Conservation (phyloP, 2,329 filamentous ascomycete genomes). For the Amauroascus verrucosus region DNA sequence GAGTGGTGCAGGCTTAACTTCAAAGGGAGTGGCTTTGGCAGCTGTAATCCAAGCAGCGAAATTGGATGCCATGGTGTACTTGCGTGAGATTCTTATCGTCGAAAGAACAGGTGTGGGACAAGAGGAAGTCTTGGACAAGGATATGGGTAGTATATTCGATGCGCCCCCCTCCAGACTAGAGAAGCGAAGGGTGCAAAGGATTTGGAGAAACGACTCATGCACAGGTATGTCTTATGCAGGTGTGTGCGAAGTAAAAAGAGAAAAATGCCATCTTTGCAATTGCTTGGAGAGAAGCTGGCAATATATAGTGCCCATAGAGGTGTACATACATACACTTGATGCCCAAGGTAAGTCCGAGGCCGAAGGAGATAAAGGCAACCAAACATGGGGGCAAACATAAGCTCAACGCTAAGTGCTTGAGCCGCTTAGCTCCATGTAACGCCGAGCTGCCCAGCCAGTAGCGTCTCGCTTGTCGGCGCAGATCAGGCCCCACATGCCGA, state of each 20-base stretch:
- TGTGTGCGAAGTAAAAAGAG: neutral
- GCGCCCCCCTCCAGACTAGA: too few relatives aligned
- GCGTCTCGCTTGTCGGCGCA: neutral
- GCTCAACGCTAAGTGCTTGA: neutral
- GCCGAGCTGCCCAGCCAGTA: neutral
- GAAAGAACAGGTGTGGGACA: neutral
- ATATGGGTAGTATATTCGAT: too few relatives aligned
- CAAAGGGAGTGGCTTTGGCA: slow-evolving; percentile 23
- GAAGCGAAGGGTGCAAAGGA: neutral
- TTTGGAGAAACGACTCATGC: neutral
- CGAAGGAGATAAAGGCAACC: neutral
- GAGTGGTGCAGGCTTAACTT: slow-evolving; percentile 31
- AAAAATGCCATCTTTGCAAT: neutral
- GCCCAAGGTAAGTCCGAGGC: neutral
- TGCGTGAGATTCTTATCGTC: neutral
- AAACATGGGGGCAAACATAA: too few relatives aligned
- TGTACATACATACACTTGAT: too few relatives aligned
- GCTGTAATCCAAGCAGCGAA: slow-evolving; percentile 27
- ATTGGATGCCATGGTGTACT: slow-evolving; percentile 18
- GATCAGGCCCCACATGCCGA: neutral
- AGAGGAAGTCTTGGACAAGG: too few relatives aligned
- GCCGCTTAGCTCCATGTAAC: neutral
- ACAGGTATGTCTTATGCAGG: neutral
- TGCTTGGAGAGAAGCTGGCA: neutral
- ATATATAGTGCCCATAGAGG: neutral